Percentiles rank a stretch among this genome's conserved stretches.
These are phyloP conservation scores for Lodderomyces pseudojiufengensis DNA, from an alignment of 1,139 yeast species.

Conservation along the genomic window DNA sequence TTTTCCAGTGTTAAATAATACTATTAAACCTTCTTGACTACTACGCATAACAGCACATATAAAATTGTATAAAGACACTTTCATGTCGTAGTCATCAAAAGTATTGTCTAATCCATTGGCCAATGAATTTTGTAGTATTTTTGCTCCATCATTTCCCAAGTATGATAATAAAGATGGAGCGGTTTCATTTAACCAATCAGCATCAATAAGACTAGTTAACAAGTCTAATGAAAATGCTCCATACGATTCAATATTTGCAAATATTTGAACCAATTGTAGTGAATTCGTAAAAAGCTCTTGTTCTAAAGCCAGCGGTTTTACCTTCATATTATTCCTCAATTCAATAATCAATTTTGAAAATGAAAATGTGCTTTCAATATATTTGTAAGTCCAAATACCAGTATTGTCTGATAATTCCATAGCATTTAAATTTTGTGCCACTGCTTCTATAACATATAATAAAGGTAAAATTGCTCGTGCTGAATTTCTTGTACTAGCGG, in stretches of 20 bases:
- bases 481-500: slow-evolving; percentile 47
- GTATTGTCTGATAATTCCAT: slow-evolving; percentile 42
- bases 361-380: slow-evolving; percentile 41
- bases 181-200: slow-evolving; percentile 51
- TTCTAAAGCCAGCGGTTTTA: slow-evolving; percentile 64
- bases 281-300: slow-evolving; percentile 52
- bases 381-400: slow-evolving; percentile 39
- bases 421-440: slow-evolving; percentile 34
- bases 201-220: slow-evolving; percentile 59
- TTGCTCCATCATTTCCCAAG: slow-evolving; percentile 63
- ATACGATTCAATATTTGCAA: slow-evolving; percentile 45
- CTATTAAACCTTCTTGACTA: slow-evolving; percentile 83
- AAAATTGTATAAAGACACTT: slow-evolving; percentile 62
- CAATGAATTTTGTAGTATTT: slow-evolving; percentile 54
- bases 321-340: slow-evolving; percentile 49
- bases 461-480: slow-evolving; percentile 58
- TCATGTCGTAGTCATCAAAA: slow-evolving; percentile 53
- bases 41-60: slow-evolving; percentile 74
- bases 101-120: slow-evolving; percentile 58
- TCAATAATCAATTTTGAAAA: slow-evolving; percentile 47
- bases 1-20: slow-evolving; percentile 70
- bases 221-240: slow-evolving; percentile 54
- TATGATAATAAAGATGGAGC: slow-evolving; percentile 82
- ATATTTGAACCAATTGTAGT: slow-evolving; percentile 58
- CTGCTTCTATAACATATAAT: slow-evolving; percentile 45